Percentiles rank a stretch among this genome's conserved stretches.
These are phyloP conservation scores for Erysiphe neolycopersici DNA, from an alignment of 2,329 filamentous ascomycete genomes.

Conservation along the genomic window DNA sequence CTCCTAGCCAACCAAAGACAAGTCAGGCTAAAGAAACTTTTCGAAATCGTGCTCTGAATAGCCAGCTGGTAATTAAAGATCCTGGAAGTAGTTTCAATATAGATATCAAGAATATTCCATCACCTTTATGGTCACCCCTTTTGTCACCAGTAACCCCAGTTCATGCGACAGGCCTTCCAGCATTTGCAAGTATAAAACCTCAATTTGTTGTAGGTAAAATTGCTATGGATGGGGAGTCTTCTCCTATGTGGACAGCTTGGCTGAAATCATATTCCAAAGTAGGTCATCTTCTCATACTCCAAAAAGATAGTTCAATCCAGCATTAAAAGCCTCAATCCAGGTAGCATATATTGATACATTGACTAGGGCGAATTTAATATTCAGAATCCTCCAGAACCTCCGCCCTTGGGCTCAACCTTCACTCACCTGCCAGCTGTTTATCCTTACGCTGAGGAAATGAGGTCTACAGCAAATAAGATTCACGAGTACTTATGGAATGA, in stretches of 20 bases:
- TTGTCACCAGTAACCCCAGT: background rate
- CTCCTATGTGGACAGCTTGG: background rate
- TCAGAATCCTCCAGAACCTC: conserved; percentile 13
- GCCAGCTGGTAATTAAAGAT: background rate
- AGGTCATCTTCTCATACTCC: background rate
- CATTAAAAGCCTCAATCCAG: background rate
- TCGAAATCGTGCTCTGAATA: background rate
- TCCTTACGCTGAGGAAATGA: conserved; percentile 10
- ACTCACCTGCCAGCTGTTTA: conserved; percentile 10
- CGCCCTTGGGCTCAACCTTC: conserved; percentile 8
- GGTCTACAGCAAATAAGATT: conserved; percentile 6
- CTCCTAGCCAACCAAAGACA: too few relatives aligned
- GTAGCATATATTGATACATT: background rate
- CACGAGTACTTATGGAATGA: conserved; percentile 8
- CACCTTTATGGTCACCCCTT: background rate
- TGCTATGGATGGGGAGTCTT: background rate
- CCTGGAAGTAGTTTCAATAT: background rate
- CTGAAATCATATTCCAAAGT: background rate
- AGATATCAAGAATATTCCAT: background rate
- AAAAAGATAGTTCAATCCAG: background rate
- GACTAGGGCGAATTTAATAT: conserved; percentile 14
- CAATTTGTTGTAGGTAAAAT: conserved; percentile 1
- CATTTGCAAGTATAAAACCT: background rate
- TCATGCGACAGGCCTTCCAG: background rate
- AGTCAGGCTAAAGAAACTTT: background rate